Base-by-base conservation (phyloP, 2,329 filamentous ascomycete genomes). In the Xylariaceae sp. region DNA sequence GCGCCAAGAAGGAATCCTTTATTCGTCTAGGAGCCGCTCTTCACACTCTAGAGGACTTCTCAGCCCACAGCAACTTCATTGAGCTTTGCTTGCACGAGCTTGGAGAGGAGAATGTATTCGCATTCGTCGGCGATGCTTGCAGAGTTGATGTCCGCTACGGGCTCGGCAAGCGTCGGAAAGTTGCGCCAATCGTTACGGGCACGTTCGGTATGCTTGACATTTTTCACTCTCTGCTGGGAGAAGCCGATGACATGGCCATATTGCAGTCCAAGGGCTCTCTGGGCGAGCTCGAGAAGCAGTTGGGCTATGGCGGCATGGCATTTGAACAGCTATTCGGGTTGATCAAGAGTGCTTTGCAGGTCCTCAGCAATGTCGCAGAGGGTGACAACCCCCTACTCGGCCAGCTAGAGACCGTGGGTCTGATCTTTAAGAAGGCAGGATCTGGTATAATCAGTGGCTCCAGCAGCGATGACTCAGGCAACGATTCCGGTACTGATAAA, bases 31-130 rank as follows among this genome's bases (percentile, higher is more conserved):
- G 74, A 2, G 72, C 74, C 41, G 74, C 69, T 16, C 55, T 75
- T 18, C 73, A 77, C 49, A 74, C 71, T 26, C 61, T 76, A 6
- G 73, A 77, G 49, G 74, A 77, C 41, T 77, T 74, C 42, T 66
- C 72, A 4, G 74, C 74, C 0, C 74, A 78, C 46, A 73, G 72
- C 22, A 78, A 78, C 53, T 78, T 75, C 43, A 66, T 67, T 2
- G 74, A 78, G 51, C 67, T 78, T 16, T 72, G 69, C 12, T 54
- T 78, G 30, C 66, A 64, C 9, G 73, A 77, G 49, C 50, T 77
- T 16, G 74, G 74, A 4, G 71, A 73, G 42, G 53, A 61, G 22
- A 64, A 67, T n/a, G 69, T 78, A 6, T 78, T 78, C 41, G 58
- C 73, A 2, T 73, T 77, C 37, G 71, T 73, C 9, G 74, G 73